phyloP scores from a whole-genome alignment of 169 alveolate species.

The Toxoplasma gondii region DNA sequence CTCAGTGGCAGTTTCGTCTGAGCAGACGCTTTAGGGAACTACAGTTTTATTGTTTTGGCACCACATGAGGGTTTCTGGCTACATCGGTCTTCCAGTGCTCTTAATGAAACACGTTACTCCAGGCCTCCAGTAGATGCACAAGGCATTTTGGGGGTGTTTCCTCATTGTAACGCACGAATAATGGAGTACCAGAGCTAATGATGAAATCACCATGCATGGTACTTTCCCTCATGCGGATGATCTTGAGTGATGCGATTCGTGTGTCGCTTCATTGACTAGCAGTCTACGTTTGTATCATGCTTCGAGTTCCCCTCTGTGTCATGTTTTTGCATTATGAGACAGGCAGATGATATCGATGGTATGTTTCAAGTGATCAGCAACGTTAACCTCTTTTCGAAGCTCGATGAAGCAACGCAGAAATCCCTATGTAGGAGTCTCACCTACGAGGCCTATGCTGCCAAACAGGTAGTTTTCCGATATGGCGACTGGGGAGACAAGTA shows the following conservation, averaged over 20 bases:
- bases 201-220: no score
- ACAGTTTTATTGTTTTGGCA: neutral
- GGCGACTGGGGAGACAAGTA: conserved; percentile 50
- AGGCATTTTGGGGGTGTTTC: no score
- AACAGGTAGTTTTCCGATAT: neutral
- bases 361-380: neutral
- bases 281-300: no score
- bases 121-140: no score
- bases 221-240: no score
- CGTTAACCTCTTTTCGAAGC: conserved; percentile 29
- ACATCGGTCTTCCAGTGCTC: no score
- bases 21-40: neutral
- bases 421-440: conserved; percentile 11
- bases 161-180: no score
- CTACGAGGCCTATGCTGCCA: conserved; percentile 20
- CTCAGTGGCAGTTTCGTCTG: neutral
- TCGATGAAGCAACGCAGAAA: conserved; percentile 36
- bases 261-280: no score
- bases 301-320: no score
- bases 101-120: no score
- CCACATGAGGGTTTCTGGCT: neutral
- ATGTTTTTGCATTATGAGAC: neutral
- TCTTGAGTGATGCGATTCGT: no score
- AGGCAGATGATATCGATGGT: conserved; percentile 24
- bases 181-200: no score